Base-by-base conservation (phyloP, 140 eudicot species). In the Cichorium intybus region DNA sequence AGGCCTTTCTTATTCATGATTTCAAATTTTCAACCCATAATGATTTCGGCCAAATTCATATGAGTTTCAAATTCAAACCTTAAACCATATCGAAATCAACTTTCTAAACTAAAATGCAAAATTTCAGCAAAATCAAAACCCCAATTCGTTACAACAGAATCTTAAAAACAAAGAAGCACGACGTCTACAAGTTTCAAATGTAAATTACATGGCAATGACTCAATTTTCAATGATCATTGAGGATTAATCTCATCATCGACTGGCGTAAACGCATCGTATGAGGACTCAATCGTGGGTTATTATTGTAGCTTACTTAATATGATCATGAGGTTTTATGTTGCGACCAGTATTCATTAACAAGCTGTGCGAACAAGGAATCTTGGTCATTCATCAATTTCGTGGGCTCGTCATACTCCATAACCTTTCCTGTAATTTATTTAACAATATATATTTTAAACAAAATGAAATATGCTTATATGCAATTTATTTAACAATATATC, bases 391-490 rank as follows among this genome's bases (percentile, higher is more conserved):
- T 49, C 10, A 80, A 73, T 71, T 76, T 76, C 59, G 22, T 35
- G 9, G 85, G 85, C 8, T 66, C 59, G 0, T 80, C 79, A 37
- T 75, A 80, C 73, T 80, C 85, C 45, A 67, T 71, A 48, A 80
- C 2, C 43, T 71, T 64, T 24, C 85, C 82, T 76, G 76, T 35
- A 55, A 50, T n/a, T n/a, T n/a, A n/a, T n/a, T n/a, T n/a, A n/a
- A n/a, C n/a, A n/a, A n/a, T n/a, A n/a, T n/a, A n/a, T n/a, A n/a
- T n/a, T n/a, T n/a, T n/a, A n/a, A n/a, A n/a, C n/a, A n/a, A n/a
- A n/a, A n/a, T n/a, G n/a, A n/a, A n/a, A n/a, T n/a, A n/a, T n/a
- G n/a, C n/a, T n/a, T n/a, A n/a, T n/a, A n/a, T n/a, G n/a, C n/a
- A n/a, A n/a, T n/a, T n/a, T n/a, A n/a, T n/a, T n/a, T n/a, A n/a